A percentile compares a stretch with the other conserved stretches of the same genome.
Evolutionary conservation across 73 alveolate species (phyloP).

Genomic region (Symbiodinium pilosum): DNA sequence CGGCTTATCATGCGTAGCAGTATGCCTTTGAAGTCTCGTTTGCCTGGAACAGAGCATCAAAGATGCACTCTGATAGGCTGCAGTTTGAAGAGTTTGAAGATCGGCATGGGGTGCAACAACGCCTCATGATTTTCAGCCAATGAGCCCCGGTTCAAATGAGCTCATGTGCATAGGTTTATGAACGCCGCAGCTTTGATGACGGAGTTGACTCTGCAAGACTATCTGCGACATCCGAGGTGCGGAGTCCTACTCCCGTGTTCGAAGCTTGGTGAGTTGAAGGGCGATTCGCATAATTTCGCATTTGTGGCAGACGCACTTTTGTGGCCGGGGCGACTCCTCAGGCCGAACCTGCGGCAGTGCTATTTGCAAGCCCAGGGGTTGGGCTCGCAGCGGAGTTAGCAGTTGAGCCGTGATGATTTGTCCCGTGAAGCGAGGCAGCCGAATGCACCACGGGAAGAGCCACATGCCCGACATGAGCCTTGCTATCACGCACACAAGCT

Average conservation of each 20-base stretch:
- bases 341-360: constrained; percentile 88
- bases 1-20: background rate
- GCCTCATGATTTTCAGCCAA: too few relatives aligned
- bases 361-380: constrained; percentile 48
- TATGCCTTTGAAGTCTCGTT: background rate
- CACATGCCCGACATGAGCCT: constrained; percentile 34
- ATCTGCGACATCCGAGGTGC: constrained; percentile 22
- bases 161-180: too few relatives aligned
- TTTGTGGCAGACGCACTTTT: background rate
- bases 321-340: background rate
- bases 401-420: background rate
- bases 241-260: constrained; percentile 87
- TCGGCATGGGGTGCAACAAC: too few relatives aligned
- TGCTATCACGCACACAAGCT: constrained; percentile 82
- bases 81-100: background rate
- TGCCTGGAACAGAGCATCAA: background rate
- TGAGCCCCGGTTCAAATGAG: too few relatives aligned
- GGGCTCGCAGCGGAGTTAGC: background rate
- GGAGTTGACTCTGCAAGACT: too few relatives aligned
- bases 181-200: too few relatives aligned
- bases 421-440: background rate
- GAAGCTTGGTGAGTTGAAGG: background rate
- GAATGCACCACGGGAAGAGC: background rate
- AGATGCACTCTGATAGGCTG: background rate
- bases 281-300: too few relatives aligned